Base-by-base conservation (phyloP, 805 yeast species). In the Scheffersomyces spartinae region DNA sequence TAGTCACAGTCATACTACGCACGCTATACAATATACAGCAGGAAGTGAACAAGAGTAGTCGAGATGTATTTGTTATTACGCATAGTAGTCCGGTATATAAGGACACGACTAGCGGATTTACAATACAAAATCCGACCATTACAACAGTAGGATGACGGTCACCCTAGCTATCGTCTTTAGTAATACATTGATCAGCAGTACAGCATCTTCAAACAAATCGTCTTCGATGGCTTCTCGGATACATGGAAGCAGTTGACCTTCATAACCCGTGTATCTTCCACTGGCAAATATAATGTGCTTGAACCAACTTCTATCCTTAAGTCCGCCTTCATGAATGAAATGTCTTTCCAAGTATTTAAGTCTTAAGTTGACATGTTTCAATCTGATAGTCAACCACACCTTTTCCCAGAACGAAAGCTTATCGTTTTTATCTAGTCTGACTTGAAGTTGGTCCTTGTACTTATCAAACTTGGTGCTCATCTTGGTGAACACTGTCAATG, bases 281-380 rank as follows among this genome's bases (percentile, higher is more conserved):
- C 74, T 69, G 2, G 77, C 72, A 42, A 52, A 72, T n/a, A 71
- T 56, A 21, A 63, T 47, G 41, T 73, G 80, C 43, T 64, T 69
- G 49, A 64, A 72, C 77, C 78, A 73, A 2, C 55, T 43, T 27
- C 79, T 55, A 21, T 49, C 55, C 9, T 56, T 61, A 11, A 72
- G 52, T 1, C 80, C 80, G 3, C 54, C 50, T 3, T 56, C 49
- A 35, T 62, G 42, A 22, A 69, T 33, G 38, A 72, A 68, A 11
- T 39, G 32, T 28, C 71, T 51, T 32, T 72, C 79, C 20, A 63
- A 49, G 23, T 36, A 45, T 29, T 45, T 47, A 24, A 68, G 46
- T 34, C 56, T 57, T 16, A 35, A 17, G 43, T 73, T 71, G 20
- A 55, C 45, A 4, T 32, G 24, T 24, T 31, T 33, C 14, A 52